Evolutionary conservation across 106 monocot genomes (phyloP).

Genomic region (Dendrobium nobile): DNA sequence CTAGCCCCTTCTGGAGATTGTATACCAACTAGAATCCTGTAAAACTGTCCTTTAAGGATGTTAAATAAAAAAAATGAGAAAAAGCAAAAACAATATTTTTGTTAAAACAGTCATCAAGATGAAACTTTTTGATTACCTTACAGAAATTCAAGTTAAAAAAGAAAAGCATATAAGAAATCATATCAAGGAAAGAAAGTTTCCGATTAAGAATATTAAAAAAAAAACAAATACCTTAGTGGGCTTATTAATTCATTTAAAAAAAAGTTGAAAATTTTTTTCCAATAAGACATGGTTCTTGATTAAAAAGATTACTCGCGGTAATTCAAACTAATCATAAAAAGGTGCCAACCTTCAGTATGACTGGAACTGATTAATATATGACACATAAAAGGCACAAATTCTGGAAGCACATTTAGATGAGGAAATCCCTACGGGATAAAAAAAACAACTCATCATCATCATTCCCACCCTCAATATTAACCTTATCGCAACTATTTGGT

Average conservation of each 20-base stretch:
- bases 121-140: background rate
- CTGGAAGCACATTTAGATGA: too few species aligned
- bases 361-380: too few species aligned
- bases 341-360: background rate
- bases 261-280: background rate
- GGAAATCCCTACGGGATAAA: background rate
- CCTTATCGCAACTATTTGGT: background rate
- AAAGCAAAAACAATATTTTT: background rate
- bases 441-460: background rate
- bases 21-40: constrained; percentile 95
- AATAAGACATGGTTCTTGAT: background rate
- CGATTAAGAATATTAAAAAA: background rate
- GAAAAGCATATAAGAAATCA: background rate
- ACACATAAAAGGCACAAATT: too few species aligned
- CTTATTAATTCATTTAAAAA: background rate
- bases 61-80: constrained; percentile 16
- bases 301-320: background rate
- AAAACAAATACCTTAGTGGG: background rate
- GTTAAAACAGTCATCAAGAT: background rate
- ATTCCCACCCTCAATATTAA: background rate
- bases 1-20: constrained; percentile 95
- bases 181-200: background rate
- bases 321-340: background rate
- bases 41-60: constrained; percentile 82
- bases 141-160: background rate